Evolutionary conservation across 441 rosid species (phyloP).

Genomic region (Croton setiger): DNA sequence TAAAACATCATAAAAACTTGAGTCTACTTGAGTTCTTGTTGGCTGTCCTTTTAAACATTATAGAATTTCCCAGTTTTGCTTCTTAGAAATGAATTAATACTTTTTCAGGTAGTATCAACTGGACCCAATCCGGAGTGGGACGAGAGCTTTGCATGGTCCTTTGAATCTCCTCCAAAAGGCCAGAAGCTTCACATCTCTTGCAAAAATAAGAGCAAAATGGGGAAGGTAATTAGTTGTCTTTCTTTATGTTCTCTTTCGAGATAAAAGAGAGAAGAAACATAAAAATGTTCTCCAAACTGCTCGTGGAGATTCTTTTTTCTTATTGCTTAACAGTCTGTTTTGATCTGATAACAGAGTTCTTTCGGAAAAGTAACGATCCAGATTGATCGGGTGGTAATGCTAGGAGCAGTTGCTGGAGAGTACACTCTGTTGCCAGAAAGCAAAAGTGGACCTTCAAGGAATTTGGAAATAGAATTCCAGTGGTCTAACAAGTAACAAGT

Average conservation of each 20-base stretch:
- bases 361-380: slow-evolving; percentile 98
- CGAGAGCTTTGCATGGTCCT: slow-evolving; percentile 95
- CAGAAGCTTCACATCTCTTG: slow-evolving; percentile 95
- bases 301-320: background rate
- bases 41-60: no score
- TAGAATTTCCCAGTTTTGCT: background rate
- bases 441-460: slow-evolving; percentile 91
- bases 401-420: slow-evolving; percentile 95
- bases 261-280: background rate
- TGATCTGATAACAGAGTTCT: slow-evolving; percentile 62
- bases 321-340: slow-evolving; percentile 11
- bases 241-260: background rate
- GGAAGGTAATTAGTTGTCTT: slow-evolving; percentile 54
- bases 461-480: slow-evolving; percentile 93
- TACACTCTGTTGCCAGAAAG: slow-evolving; percentile 90
- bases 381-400: slow-evolving; percentile 96
- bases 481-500: slow-evolving; percentile 85
- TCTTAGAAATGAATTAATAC: background rate
- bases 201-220: slow-evolving; percentile 99
- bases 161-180: slow-evolving; percentile 98
- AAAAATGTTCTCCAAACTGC: background rate
- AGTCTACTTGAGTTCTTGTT: background rate
- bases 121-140: slow-evolving; percentile 99
- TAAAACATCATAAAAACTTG: background rate
- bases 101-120: slow-evolving; percentile 72